Percentiles rank a stretch among this genome's conserved stretches.
These are phyloP conservation scores for Ogataea kodamae DNA, from an alignment of 805 yeast species.

Conservation along the genomic window DNA sequence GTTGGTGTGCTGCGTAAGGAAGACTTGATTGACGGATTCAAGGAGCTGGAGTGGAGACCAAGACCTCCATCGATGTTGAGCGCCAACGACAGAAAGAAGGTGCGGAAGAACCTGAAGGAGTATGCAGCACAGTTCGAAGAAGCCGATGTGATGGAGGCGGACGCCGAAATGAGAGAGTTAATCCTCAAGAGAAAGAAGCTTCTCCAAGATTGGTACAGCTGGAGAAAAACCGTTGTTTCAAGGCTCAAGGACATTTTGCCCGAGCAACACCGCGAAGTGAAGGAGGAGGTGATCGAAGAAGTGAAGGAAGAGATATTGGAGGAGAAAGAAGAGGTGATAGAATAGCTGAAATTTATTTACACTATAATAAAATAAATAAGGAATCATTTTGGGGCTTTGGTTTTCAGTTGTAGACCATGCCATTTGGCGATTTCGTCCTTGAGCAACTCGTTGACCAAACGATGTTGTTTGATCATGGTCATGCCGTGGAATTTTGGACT, in stretches of 20 bases:
- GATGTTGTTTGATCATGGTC: slow-evolving; percentile 85
- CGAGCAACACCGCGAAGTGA: slow-evolving; percentile 46
- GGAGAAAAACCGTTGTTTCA: slow-evolving; percentile 56
- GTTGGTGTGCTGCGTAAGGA: slow-evolving; percentile 75
- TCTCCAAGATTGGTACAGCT: slow-evolving; percentile 80
- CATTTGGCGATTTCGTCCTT: slow-evolving; percentile 84
- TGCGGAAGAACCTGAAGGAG: slow-evolving; percentile 83
- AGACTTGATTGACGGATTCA: slow-evolving; percentile 77
- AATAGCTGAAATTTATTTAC: slow-evolving; percentile 19
- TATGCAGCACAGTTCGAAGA: slow-evolving; percentile 93
- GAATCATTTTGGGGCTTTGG: slow-evolving; percentile 46
- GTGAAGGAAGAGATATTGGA: slow-evolving; percentile 70
- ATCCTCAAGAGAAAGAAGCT: slow-evolving; percentile 78
- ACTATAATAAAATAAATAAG: slow-evolving; percentile 2
- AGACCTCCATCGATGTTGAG: slow-evolving; percentile 79
- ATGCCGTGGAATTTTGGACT: slow-evolving; percentile 74
- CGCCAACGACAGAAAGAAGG: slow-evolving; percentile 80
- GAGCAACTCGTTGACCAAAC: slow-evolving; percentile 76
- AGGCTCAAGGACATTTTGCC: slow-evolving; percentile 46
- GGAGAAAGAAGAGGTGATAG: slow-evolving; percentile 68
- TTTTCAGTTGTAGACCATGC: slow-evolving; percentile 91
- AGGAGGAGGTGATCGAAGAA: slow-evolving; percentile 64
- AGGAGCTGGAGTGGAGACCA: slow-evolving; percentile 95
- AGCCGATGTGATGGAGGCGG: slow-evolving; percentile 92
- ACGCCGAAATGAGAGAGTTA: slow-evolving; percentile 85